Evolutionary conservation across 768 basidiomycete species (phyloP).

Genomic region (Termitomyces sp.): DNA sequence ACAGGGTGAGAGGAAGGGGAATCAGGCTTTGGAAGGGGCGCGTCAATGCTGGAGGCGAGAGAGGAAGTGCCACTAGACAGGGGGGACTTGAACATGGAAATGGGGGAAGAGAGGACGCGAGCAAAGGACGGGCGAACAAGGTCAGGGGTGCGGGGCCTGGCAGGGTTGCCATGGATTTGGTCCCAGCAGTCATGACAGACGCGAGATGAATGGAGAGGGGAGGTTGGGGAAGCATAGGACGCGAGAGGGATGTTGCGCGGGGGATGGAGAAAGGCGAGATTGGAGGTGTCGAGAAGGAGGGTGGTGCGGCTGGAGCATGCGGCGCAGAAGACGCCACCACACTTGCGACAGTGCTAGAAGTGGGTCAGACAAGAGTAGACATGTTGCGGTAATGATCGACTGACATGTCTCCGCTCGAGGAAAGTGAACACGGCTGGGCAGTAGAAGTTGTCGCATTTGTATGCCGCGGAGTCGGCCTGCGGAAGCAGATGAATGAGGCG

Average conservation of each 20-base stretch:
- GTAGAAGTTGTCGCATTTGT: constrained; percentile 67
- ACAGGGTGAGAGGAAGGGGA: constrained; percentile 11
- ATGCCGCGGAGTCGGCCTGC: constrained; percentile 57
- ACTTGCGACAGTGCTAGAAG: constrained; percentile 74
- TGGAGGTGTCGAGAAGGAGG: constrained; percentile 66
- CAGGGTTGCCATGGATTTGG: constrained; percentile 57
- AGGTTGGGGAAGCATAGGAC: constrained; percentile 49
- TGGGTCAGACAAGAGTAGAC: constrained; percentile 14
- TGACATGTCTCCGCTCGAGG: constrained; percentile 70
- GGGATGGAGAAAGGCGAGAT: constrained; percentile 64
- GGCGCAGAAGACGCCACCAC: constrained; percentile 72
- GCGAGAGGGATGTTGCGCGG: constrained; percentile 61
- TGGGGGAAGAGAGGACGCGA: constrained; percentile 32
- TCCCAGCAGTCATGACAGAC: constrained; percentile 79
- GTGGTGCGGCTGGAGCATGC: constrained; percentile 56
- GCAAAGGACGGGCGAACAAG: constrained; percentile 26
- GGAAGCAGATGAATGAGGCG: constrained; percentile 14
- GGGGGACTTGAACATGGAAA: constrained; percentile 32
- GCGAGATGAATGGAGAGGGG: constrained; percentile 51
- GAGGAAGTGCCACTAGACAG: constrained; percentile 28
- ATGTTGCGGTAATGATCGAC: constrained; percentile 21
- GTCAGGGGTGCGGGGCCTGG: constrained; percentile 37
- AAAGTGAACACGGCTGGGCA: constrained; percentile 62
- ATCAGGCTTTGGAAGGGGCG: constrained; percentile 14
- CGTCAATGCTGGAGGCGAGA: constrained; percentile 20